A percentile compares a stretch with the other conserved stretches of the same genome.
Evolutionary conservation across 169 alveolate genomes (phyloP).

Genomic region (Eimeria falciformis): DNA sequence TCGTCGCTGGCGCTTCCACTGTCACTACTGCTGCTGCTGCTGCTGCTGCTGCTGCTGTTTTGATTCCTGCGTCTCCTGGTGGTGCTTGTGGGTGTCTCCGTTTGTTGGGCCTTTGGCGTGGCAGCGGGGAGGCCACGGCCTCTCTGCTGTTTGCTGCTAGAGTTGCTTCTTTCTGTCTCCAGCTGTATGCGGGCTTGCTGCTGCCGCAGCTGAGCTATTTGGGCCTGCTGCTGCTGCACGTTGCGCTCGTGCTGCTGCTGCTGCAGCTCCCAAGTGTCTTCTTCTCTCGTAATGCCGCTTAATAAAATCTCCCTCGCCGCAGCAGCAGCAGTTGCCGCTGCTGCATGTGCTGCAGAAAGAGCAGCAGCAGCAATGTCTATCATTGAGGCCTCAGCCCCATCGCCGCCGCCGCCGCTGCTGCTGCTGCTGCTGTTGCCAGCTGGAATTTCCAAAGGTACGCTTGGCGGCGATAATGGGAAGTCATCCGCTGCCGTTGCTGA

Average conservation of each 20-base stretch:
- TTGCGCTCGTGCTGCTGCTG: constrained; percentile 47
- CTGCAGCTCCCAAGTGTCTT: constrained; percentile 52
- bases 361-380: constrained; percentile 35
- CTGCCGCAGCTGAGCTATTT: constrained; percentile 27
- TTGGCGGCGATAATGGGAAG: background rate
- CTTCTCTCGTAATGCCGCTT: background rate
- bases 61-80: background rate
- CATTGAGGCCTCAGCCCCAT: background rate
- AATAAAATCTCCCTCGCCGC: background rate
- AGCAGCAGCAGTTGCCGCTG: constrained; percentile 53
- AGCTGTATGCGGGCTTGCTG: constrained; percentile 21
- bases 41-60: background rate
- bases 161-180: background rate
- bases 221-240: constrained; percentile 52
- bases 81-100: constrained; percentile 23
- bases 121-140: constrained; percentile 5
- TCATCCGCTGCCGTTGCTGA: background rate
- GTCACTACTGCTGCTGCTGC: constrained; percentile 6
- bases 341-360: constrained; percentile 25
- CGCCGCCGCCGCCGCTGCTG: constrained; percentile 25
- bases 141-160: constrained; percentile 17
- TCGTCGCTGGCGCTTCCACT: background rate
- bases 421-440: constrained; percentile 24
- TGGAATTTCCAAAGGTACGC: background rate
- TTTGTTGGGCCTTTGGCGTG: background rate